phyloP scores from a whole-genome alignment of 805 yeast species.

The Dipodascopsis uninucleata region DNA sequence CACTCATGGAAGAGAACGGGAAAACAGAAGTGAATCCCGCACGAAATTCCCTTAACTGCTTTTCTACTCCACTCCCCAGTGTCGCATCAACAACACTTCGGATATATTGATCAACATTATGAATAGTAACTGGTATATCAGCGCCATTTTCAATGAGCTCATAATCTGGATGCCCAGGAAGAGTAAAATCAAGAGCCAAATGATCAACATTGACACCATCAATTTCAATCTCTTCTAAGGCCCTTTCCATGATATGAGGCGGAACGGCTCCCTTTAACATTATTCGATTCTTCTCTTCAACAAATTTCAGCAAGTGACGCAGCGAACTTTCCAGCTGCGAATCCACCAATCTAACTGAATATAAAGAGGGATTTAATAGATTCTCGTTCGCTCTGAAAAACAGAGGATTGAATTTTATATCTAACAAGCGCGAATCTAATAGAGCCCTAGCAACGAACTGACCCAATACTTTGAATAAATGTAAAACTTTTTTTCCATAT shows the following conservation, averaged over 20 bases:
- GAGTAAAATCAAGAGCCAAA: slow-evolving; percentile 58
- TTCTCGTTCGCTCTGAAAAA: slow-evolving; percentile 52
- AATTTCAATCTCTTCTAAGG: slow-evolving; percentile 16
- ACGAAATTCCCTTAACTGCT: slow-evolving; percentile 65
- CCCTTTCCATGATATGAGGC: slow-evolving; percentile 10
- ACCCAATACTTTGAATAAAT: slow-evolving; percentile 66
- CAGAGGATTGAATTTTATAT: slow-evolving; percentile 67
- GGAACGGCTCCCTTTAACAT: slow-evolving; percentile 16
- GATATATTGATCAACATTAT: slow-evolving; percentile 59
- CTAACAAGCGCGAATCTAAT: slow-evolving; percentile 82
- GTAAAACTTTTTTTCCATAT: slow-evolving; percentile 44
- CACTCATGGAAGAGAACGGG: slow-evolving; percentile 66
- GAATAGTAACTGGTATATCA: slow-evolving; percentile 45
- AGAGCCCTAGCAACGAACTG: slow-evolving; percentile 81
- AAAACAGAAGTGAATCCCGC: slow-evolving; percentile 80
- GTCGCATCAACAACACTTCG: slow-evolving; percentile 54
- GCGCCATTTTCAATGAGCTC: slow-evolving; percentile 59
- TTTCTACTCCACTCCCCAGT: slow-evolving; percentile 57
- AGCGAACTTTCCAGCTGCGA: slow-evolving; percentile 56
- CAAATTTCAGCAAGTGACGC: slow-evolving; percentile 46
- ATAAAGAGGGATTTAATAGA: slow-evolving; percentile 33
- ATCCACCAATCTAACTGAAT: slow-evolving; percentile 53
- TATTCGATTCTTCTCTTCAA: slow-evolving; percentile 31
- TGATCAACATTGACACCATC: slow-evolving; percentile 49
- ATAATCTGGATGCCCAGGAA: slow-evolving; percentile 71